Evolutionary conservation across 2,329 filamentous ascomycete species (phyloP).

Genomic region (Teratosphaeria gauchensis): DNA sequence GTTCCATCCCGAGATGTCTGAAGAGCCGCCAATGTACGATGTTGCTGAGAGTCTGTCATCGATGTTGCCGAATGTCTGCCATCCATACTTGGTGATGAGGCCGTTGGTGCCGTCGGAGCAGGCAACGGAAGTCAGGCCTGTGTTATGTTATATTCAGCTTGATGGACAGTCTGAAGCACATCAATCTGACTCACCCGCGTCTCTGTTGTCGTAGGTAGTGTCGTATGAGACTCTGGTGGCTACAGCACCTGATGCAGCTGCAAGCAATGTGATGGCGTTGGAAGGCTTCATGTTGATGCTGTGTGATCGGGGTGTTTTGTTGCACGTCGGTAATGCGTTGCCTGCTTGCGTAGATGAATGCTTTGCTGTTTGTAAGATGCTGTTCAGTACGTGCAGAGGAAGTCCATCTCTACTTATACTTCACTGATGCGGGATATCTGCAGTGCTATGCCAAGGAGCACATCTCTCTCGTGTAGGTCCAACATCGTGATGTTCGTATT

Average conservation of each 20-base stretch:
- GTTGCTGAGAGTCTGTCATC: slow-evolving; percentile 29
- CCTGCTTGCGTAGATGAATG: neutral
- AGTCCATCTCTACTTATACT: neutral
- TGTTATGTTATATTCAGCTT: neutral
- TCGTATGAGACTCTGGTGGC: neutral
- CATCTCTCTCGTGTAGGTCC: neutral
- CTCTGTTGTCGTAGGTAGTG: neutral
- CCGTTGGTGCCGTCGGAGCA: neutral
- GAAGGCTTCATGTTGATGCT: neutral
- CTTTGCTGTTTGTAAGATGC: neutral
- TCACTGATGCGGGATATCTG: neutral
- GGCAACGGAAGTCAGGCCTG: neutral
- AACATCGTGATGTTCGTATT: neutral
- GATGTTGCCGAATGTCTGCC: slow-evolving; percentile 39
- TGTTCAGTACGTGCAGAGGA: neutral
- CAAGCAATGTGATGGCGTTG: neutral
- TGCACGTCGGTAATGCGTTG: neutral
- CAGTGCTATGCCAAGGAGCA: neutral
- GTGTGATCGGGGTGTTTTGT: neutral
- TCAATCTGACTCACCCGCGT: neutral
- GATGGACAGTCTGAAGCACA: neutral
- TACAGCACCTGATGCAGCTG: neutral
- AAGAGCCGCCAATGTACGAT: slow-evolving; percentile 35
- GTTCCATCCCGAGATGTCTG: slow-evolving; percentile 37
- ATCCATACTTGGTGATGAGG: slow-evolving; percentile 34